Evolutionary conservation across 768 basidiomycete genomes (phyloP), one percentile per base, ranked within the genome.

Genomic region (Termitomyces sp.): DNA sequence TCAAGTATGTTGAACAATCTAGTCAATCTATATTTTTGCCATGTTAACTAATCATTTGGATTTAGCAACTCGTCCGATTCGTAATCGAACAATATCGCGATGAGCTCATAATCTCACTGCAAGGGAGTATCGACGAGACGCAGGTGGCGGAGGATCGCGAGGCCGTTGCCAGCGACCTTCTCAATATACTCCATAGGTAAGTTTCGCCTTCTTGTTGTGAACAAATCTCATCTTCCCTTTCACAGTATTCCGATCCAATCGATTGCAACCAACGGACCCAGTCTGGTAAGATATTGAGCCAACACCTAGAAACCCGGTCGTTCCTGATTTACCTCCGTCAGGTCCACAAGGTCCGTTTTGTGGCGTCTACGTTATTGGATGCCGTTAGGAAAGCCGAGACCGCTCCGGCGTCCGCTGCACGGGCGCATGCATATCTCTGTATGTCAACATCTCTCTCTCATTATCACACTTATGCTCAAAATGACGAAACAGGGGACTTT

Each of bases 331-430:
- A 55, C 56, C n/a, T 55, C n/a, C 59, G 27, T 43, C 60, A 88
- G 86, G 91, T 95, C 16, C 87, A 91, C 68, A 95, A 95, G 79
- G 92, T 95, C 60, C 86, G 94, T 57, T 95, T 93, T 69, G 92
- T 95, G 37, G 94, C 94, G 16, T 94, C 92, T 13, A 93, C 92
- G 2, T 74, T 96, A 52, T 77, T 95, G 58, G 92, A 94, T 67
- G 84, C 90, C 18, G 88, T 95, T 34, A 79, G 86, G 50, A 88
- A 89, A 71, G 88, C 85, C 48, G 89, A 90, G 66, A 88, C 84
- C 7, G 86, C 87, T 14, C 88, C 88, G 56, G 87, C 82, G 6
- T 88, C 85, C 44, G 90, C 90, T 44, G 88, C 90, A 42, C 82
- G 92, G 37, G 94, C 93, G 3, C 90, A 94, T 65, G 87, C 85